Evolutionary conservation across 768 basidiomycete species (phyloP).

Genomic region (Boletus patriciae): DNA sequence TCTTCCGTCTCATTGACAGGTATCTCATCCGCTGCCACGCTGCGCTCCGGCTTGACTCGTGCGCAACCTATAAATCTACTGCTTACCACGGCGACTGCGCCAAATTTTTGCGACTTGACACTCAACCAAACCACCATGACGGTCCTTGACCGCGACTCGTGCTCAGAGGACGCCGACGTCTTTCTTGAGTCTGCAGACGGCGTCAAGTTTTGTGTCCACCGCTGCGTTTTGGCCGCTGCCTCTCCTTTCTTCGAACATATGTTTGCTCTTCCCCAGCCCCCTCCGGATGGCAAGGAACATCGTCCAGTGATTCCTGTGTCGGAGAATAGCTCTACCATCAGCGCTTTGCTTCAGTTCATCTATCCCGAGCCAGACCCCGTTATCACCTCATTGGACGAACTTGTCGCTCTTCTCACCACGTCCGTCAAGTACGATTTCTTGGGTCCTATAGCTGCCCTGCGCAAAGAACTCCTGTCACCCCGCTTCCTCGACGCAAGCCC

Average conservation of each 20-base stretch:
- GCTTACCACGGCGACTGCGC: background rate
- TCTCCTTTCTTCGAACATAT: slow-evolving; percentile 70
- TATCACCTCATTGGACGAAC: slow-evolving; percentile 52
- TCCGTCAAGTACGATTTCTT: slow-evolving; percentile 67
- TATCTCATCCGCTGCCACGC: background rate
- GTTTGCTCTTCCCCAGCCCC: slow-evolving; percentile 63
- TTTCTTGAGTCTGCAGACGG: slow-evolving; percentile 46
- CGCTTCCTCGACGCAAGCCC: slow-evolving; percentile 50
- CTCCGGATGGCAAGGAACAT: slow-evolving; percentile 23
- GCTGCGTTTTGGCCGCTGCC: slow-evolving; percentile 58
- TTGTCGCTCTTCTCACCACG: slow-evolving; percentile 49
- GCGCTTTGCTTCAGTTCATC: slow-evolving; percentile 55
- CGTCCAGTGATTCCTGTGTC: slow-evolving; percentile 55
- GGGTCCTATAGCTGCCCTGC: slow-evolving; percentile 47
- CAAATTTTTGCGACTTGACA: background rate
- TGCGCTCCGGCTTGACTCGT: slow-evolving; percentile 7
- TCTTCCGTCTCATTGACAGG: background rate
- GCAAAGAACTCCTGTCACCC: slow-evolving; percentile 50
- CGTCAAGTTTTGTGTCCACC: slow-evolving; percentile 60
- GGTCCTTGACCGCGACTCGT: slow-evolving; percentile 37
- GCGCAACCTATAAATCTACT: slow-evolving; percentile 22
- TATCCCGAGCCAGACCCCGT: slow-evolving; percentile 61
- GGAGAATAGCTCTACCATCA: slow-evolving; percentile 47
- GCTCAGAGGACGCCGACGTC: slow-evolving; percentile 52
- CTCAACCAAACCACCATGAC: slow-evolving; percentile 26